Conservation (phyloP, 192 early-diverging fungal species). For the Linderina pennispora region DNA sequence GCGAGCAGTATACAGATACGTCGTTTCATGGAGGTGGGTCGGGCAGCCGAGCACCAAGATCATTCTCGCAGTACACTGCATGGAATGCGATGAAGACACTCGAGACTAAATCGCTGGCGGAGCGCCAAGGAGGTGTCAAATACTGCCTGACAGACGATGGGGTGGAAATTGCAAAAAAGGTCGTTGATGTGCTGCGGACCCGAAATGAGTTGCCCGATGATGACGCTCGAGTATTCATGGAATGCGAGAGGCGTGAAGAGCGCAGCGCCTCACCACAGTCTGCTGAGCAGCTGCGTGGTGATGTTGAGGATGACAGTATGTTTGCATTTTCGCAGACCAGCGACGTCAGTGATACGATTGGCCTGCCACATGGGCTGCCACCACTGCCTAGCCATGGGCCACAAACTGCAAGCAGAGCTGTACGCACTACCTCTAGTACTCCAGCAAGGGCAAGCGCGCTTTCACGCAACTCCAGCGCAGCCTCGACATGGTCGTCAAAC, state of each 20-base stretch:
- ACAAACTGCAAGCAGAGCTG: no score
- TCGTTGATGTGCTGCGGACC: conserved; percentile 31
- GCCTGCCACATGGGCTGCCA: no score
- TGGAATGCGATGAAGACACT: conserved; percentile 77
- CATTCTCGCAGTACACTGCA: conserved; percentile 54
- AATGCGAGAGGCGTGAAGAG: conserved; percentile 4
- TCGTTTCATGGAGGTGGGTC: conserved; percentile 53
- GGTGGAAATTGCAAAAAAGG: conserved; percentile 47
- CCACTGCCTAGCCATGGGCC: no score
- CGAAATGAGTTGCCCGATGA: conserved; percentile 22
- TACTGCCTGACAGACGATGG: conserved; percentile 75
- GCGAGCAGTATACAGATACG: conserved; percentile 59
- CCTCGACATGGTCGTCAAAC: no score
- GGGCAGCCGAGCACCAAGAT: conserved; percentile 1
- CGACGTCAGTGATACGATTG: no score
- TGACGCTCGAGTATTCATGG: conserved; percentile 9
- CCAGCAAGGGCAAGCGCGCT: no score
- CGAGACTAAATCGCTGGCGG: conserved; percentile 59
- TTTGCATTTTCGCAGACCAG: no score
- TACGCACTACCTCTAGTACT: no score
- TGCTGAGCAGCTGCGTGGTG: no score
- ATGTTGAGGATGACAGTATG: no score
- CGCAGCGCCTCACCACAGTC: no score
- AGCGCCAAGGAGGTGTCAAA: conserved; percentile 50
- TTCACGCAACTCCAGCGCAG: no score